Base-by-base conservation (phyloP, 2,329 filamentous ascomycete species). In the Fusarium paranaense region DNA sequence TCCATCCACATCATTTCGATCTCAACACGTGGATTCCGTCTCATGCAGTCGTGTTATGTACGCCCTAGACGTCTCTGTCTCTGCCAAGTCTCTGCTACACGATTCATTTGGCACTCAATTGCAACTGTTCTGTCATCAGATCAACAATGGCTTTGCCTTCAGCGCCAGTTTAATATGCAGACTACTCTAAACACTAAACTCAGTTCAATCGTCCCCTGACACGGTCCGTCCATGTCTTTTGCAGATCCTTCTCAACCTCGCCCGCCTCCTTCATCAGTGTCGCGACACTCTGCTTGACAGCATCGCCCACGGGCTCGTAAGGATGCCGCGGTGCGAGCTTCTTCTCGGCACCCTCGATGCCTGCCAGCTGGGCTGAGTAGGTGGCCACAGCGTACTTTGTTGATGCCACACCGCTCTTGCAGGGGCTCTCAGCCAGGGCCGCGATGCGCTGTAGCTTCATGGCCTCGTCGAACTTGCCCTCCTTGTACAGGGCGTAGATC, bases 321-420 rank as follows among this genome's bases (percentile, higher is more conserved):
- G 92, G 91, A 67, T 87, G 85, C 64, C 91, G 85, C 1, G 91
- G 91, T 79, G 82, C 83, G 80, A 93, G 79, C 81, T 89, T 88
- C 79, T 86, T 85, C 80, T 87, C 87, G 2, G 90, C 90, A 2
- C 86, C 87, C 67, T 89, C 86, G 40, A 94, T 88, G 0, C 90
- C 90, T 1, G 91, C 91, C 61, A 82, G 80, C 66, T 81, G 86
- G 2, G 90, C 92, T 37, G 89, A 89, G 73, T 87, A 90, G 35
- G 90, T 81, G 4, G 89, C 87, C 0, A 90, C 90, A 0, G 91
- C 92, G 78, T 92, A 93, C 82, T 94, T 94, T n/a, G 89, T 90
- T 3, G 86, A 86, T 10, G 90, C 91, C 75, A 94, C 92, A 7
- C 92, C 92, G 13, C 87, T 86, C 82, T 94, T 93, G 77, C 88